Percentiles rank a stretch among this genome's conserved stretches.
Conservation (phyloP, 192 early-diverging fungal species). For the Geranomyces variabilis region DNA sequence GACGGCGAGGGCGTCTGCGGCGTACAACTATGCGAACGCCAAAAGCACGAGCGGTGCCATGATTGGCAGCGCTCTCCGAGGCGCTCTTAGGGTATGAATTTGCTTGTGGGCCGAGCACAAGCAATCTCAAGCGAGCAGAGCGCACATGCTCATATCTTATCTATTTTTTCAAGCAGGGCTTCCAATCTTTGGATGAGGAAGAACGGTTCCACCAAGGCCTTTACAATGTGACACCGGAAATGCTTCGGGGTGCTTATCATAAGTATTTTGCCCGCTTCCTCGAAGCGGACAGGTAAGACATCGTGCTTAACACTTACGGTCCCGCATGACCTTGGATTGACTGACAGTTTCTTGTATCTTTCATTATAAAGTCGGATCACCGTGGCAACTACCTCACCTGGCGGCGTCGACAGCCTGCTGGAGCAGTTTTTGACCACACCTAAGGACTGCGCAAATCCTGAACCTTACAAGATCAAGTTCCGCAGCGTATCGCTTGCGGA, state of each 20-base stretch:
- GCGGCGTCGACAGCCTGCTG: background rate
- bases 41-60: constrained; percentile 45
- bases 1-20: constrained; percentile 53
- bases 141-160: background rate
- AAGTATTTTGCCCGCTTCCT: constrained; percentile 67
- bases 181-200: constrained; percentile 57
- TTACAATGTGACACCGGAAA: constrained; percentile 51
- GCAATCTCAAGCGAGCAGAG: background rate
- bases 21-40: constrained; percentile 42
- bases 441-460: background rate
- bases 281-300: constrained; percentile 14
- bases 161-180: constrained; percentile 47
- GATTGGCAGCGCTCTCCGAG: constrained; percentile 39
- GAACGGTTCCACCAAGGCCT: constrained; percentile 43
- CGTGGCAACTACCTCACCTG: constrained; percentile 24
- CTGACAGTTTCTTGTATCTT: background rate
- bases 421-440: background rate
- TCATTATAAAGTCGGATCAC: constrained; percentile 12
- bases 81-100: constrained; percentile 41
- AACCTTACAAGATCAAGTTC: background rate
- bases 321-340: background rate
- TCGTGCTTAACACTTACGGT: background rate
- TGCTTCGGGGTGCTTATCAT: constrained; percentile 59
- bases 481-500: background rate
- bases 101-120: background rate